Base-by-base conservation (phyloP, 164 flowering plant species). In the Aristolochia contorta region DNA sequence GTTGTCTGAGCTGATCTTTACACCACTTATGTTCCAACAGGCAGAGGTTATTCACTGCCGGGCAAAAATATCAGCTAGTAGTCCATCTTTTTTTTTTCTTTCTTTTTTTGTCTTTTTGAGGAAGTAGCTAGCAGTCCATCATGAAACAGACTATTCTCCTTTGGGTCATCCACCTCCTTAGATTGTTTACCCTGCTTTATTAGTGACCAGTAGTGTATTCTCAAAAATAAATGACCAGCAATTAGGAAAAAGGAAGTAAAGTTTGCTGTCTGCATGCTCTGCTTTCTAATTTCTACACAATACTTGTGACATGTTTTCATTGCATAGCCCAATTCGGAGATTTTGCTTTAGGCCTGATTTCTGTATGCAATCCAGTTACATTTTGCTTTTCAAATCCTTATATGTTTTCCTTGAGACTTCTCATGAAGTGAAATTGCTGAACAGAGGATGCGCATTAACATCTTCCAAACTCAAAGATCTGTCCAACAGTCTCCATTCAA, bases 121-220 rank as follows among this genome's bases (percentile, higher is more conserved):
- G n/a, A n/a, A n/a, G n/a, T n/a, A 56, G 30, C 43, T 25, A 47
- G 41, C 24, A 63, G 18, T n/a, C 53, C 66, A 56, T 63, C 54
- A 4, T 41, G 27, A 47, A 63, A 63, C 20, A 15, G 47, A 16
- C 66, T 23, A 20, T 47, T 55, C 25, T 63, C 54, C 23, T 45
- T 15, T 24, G 55, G 52, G 3, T 46, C 46, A 15, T 1, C 27
- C 14, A 55, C 45, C 54, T 56, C 59, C 27, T 55, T 13, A n/a
- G 20, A 46, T 32, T 45, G 27, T 50, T 55, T 63, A 20, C 54
- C 50, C 54, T 55, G 48, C 15, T 25, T 63, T 15, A 55, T 47
- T 12, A 16, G 51, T 56, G 60, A 47, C 3, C 18, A 27, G 24
- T 22, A 27, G 25, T 56, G 16, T 27, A 2, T 27, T 27, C 30